Percentiles rank a stretch among this genome's conserved stretches.
These are phyloP conservation scores for Ocimum tenuiflorum DNA, from an alignment of 257 asterid genomes.

Conservation along the genomic window DNA sequence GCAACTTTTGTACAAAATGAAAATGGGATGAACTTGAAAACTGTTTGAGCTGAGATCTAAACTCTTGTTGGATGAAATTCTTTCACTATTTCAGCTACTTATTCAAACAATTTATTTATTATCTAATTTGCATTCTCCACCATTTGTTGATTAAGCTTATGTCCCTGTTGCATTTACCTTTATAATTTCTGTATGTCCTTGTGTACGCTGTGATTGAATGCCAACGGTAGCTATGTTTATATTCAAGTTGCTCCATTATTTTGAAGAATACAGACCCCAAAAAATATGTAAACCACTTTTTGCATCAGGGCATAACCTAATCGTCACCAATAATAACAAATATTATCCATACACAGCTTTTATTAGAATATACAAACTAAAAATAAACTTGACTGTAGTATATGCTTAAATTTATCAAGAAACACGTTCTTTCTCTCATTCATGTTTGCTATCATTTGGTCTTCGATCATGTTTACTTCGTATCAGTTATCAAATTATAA, in stretches of 20 bases:
- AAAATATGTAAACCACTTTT: neutral
- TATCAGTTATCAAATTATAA: constrained; percentile 5
- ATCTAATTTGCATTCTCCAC: neutral
- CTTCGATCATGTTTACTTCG: constrained; percentile 6
- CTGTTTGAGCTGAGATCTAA: constrained; percentile 13
- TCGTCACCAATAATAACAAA: neutral
- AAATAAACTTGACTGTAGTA: neutral
- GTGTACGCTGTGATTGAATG: neutral
- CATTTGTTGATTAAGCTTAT: neutral
- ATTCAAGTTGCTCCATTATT: neutral
- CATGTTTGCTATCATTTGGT: neutral
- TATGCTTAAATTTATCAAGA: too few relatives aligned
- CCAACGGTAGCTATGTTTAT: neutral
- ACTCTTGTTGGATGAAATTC: neutral
- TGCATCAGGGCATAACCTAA: neutral
- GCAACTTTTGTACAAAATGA: neutral
- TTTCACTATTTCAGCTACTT: neutral
- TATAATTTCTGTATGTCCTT: neutral
- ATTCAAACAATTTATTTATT: neutral
- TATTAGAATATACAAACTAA: neutral
- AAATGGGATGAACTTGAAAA: neutral
- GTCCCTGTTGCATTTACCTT: neutral
- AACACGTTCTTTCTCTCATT: neutral
- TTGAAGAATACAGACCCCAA: neutral
- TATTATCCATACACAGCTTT: neutral